Percentiles rank a stretch among this genome's conserved stretches.
Evolutionary conservation across 345 rosid species (phyloP).

Genomic region (Citrus inodora): DNA sequence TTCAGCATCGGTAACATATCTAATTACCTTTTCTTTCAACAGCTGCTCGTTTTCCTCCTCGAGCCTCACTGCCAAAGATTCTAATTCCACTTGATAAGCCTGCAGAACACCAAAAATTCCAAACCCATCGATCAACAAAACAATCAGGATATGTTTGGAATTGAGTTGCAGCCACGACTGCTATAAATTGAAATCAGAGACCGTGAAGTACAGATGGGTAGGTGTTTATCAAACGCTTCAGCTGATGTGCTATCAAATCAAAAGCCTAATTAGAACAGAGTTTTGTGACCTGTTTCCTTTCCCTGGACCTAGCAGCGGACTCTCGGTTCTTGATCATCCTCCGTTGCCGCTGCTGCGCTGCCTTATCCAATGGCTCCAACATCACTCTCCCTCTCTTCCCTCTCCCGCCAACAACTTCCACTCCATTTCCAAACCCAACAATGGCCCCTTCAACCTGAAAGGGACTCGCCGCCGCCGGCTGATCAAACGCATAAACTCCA

Average conservation of each 20-base stretch:
- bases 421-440: slow-evolving; percentile 48
- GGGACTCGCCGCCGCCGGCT: slow-evolving; percentile 30
- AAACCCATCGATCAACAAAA: neutral
- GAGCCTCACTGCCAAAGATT: slow-evolving; percentile 62
- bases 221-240: neutral
- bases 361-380: slow-evolving; percentile 80
- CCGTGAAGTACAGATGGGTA: neutral
- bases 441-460: slow-evolving; percentile 57
- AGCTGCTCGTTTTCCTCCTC: slow-evolving; percentile 78
- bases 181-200: neutral
- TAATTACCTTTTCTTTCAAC: slow-evolving; percentile 62
- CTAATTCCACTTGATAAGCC: slow-evolving; percentile 92
- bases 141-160: neutral
- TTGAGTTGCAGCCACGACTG: neutral
- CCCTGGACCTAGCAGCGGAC: slow-evolving; percentile 95
- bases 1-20: neutral
- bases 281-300: slow-evolving; percentile 70
- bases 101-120: slow-evolving; percentile 12
- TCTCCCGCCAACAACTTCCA: slow-evolving; percentile 36
- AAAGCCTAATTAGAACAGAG: neutral
- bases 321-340: slow-evolving; percentile 99
- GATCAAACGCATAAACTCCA: slow-evolving; percentile 50
- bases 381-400: slow-evolving; percentile 70
- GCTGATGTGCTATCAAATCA: neutral
- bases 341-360: slow-evolving; percentile 84